Percentiles rank a stretch among this genome's conserved stretches.
Evolutionary conservation across 768 basidiomycete species (phyloP).

Genomic region (Panellus pusillus): DNA sequence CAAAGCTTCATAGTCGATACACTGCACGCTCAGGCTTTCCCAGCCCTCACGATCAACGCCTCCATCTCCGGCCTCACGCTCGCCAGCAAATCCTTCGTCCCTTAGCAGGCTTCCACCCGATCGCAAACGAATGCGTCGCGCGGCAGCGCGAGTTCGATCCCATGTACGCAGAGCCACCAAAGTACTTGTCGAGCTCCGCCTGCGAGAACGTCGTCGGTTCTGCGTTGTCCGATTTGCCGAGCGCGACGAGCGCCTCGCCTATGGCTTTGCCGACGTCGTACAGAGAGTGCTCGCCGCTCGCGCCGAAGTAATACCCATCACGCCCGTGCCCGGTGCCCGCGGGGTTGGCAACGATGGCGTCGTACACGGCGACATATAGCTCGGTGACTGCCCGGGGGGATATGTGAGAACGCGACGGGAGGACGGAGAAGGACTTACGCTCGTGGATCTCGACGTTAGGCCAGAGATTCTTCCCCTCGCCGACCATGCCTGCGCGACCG

Average conservation of each 20-base stretch:
- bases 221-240: slow-evolving; percentile 36
- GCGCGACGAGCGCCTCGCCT: slow-evolving; percentile 34
- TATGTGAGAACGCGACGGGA: not conserved
- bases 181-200: slow-evolving; percentile 46
- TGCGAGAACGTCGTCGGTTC: slow-evolving; percentile 48
- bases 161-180: slow-evolving; percentile 22
- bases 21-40: too few relatives aligned
- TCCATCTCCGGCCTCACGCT: slow-evolving; percentile 15
- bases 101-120: slow-evolving; percentile 30
- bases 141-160: slow-evolving; percentile 28
- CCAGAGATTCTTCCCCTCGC: slow-evolving; percentile 30
- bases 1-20: too few relatives aligned
- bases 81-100: slow-evolving; percentile 21
- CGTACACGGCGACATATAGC: slow-evolving; percentile 45
- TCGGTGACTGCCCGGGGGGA: slow-evolving; percentile 34
- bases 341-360: slow-evolving; percentile 30
- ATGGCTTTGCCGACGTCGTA: slow-evolving; percentile 42
- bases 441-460: slow-evolving; percentile 28
- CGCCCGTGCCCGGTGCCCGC: slow-evolving; percentile 41
- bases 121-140: slow-evolving; percentile 21
- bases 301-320: slow-evolving; percentile 55
- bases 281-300: slow-evolving; percentile 46
- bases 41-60: not conserved
- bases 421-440: slow-evolving; percentile 11
- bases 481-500: slow-evolving; percentile 43